Evolutionary conservation across 192 early-diverging fungal species (phyloP).

Genomic region (Kappamyces sp.): DNA sequence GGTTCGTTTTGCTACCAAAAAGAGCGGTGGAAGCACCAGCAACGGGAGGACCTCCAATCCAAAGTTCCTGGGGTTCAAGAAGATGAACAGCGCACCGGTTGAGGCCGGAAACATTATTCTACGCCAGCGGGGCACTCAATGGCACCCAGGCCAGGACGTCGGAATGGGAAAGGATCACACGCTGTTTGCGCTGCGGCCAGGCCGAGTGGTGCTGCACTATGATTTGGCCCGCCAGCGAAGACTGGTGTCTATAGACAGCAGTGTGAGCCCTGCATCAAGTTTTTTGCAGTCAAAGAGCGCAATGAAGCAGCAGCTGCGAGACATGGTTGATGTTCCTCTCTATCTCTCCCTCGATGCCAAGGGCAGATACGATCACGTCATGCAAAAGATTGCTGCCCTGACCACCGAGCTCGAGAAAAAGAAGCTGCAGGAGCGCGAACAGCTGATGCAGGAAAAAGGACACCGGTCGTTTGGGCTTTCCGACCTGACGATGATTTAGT

Average conservation of each 20-base stretch:
- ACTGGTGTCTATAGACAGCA: conserved; percentile 34
- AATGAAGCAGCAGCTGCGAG: conserved; percentile 35
- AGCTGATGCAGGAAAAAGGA: conserved; percentile 20
- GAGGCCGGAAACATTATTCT: conserved; percentile 40
- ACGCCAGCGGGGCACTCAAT: conserved; percentile 39
- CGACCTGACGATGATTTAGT: conserved; percentile 46
- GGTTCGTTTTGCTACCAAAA: conserved; percentile 46
- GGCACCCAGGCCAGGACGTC: conserved; percentile 38
- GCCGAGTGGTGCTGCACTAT: conserved; percentile 33
- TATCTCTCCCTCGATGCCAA: conserved; percentile 31
- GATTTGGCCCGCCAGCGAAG: conserved; percentile 20
- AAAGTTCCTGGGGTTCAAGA: conserved; percentile 47
- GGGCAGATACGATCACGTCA: conserved; percentile 31
- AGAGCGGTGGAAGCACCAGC: conserved; percentile 40
- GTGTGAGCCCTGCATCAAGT: conserved; percentile 23
- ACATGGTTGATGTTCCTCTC: conserved; percentile 29
- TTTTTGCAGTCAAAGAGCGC: conserved; percentile 25
- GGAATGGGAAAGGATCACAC: conserved; percentile 43
- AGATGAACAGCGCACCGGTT: conserved; percentile 28
- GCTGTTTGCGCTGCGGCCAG: conserved; percentile 30
- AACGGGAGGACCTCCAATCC: conserved; percentile 48
- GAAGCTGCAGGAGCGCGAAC: conserved; percentile 13
- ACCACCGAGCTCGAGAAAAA: conserved; percentile 22
- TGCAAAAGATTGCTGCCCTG: conserved; percentile 30
- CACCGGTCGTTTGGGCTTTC: conserved; percentile 31